A percentile compares a stretch with the other conserved stretches of the same genome.
phyloP scores from a whole-genome alignment of 495 filamentous ascomycete species.

The Penicillium coprophilum region DNA sequence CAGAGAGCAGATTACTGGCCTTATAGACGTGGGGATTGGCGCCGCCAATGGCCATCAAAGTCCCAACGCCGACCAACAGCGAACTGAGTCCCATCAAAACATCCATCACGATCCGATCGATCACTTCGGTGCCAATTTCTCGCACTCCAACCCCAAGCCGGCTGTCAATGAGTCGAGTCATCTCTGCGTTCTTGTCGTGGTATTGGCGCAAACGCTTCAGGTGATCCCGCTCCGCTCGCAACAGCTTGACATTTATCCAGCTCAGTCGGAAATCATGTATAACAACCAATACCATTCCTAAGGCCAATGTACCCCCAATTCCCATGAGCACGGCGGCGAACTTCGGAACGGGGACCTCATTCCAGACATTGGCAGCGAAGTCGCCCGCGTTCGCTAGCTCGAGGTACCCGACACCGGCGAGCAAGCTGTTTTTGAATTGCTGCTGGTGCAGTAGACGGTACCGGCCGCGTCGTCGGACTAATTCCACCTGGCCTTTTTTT shows the following conservation, averaged over 20 bases:
- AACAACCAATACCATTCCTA: conserved; percentile 46
- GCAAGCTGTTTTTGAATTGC: conserved; percentile 48
- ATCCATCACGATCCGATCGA: conserved; percentile 53
- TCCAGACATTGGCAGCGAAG: conserved; percentile 57
- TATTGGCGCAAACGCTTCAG: conserved; percentile 24
- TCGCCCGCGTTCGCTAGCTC: conserved; percentile 54
- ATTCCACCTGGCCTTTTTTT: conserved; percentile 19
- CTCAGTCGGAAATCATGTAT: conserved; percentile 42
- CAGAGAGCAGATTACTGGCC: conserved; percentile 50
- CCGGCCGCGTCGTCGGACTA: conserved; percentile 21
- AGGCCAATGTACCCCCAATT: conserved; percentile 46
- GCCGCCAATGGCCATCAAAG: conserved; percentile 51
- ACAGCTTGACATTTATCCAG: conserved; percentile 43
- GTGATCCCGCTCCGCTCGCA: conserved; percentile 38
- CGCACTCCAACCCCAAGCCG: conserved; percentile 40
- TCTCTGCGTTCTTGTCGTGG: conserved; percentile 19
- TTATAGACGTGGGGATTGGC: conserved; percentile 39
- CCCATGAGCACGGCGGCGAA: conserved; percentile 50
- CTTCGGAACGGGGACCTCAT: conserved; percentile 45
- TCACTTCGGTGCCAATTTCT: conserved; percentile 46
- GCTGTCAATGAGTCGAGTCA: conserved; percentile 24
- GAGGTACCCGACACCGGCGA: conserved; percentile 48
- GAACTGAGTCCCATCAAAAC: conserved; percentile 45
- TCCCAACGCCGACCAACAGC: conserved; percentile 48
- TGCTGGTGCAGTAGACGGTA: conserved; percentile 29